phyloP scores from a whole-genome alignment of 1,284 basidiomycete species.

The Ceratobasidium sp. region DNA sequence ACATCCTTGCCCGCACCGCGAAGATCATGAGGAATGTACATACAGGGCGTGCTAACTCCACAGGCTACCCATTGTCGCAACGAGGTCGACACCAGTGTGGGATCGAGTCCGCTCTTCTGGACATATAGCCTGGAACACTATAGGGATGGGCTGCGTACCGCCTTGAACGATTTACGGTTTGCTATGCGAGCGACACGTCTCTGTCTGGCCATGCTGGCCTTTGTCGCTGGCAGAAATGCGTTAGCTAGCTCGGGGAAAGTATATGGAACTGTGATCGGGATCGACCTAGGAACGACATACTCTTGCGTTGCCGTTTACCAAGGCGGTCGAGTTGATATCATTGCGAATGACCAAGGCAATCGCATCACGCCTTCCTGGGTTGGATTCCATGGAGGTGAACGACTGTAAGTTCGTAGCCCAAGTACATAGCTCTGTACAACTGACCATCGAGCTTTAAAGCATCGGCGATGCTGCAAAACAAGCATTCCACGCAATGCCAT shows the following conservation, averaged over 20 bases:
- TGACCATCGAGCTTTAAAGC: not conserved
- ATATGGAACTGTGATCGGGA: constrained; percentile 96
- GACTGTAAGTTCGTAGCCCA: constrained; percentile 3
- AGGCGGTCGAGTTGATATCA: not conserved
- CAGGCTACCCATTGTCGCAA: too few relatives aligned
- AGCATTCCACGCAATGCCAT: not conserved
- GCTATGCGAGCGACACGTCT: not conserved
- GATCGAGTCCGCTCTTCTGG: too few relatives aligned
- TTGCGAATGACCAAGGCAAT: not conserved
- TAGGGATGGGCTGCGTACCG: too few relatives aligned
- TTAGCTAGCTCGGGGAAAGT: constrained; percentile 65
- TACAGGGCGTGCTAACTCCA: too few relatives aligned
- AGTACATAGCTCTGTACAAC: not conserved
- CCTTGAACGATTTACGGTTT: too few relatives aligned
- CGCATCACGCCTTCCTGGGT: constrained; percentile 1
- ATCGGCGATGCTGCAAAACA: constrained; percentile 8
- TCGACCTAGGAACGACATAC: constrained; percentile 79
- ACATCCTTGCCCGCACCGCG: too few relatives aligned
- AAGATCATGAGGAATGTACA: too few relatives aligned
- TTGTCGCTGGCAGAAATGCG: too few relatives aligned
- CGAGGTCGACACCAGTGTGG: too few relatives aligned
- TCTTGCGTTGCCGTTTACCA: not conserved
- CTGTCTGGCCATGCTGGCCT: not conserved
- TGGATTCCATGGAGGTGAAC: not conserved
- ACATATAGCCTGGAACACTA: too few relatives aligned